Evolutionary conservation across 768 basidiomycete species (phyloP), one percentile per base, ranked within the genome.

Genomic region (Tubosaeta sp.): DNA sequence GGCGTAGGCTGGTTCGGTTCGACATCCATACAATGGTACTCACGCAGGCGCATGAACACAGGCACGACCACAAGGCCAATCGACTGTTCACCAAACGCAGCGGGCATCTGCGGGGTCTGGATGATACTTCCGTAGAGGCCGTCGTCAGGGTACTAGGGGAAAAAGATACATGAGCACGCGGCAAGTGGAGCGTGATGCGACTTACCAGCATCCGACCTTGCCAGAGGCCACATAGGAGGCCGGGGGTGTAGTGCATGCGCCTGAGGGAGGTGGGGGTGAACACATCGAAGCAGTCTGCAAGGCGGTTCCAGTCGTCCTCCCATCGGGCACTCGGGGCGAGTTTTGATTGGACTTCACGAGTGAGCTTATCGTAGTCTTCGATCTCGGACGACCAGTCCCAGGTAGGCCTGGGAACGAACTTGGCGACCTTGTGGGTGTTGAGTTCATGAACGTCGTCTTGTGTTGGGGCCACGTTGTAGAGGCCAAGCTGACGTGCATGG

Each of bases 161-260:
- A 13, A 7, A 46, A 7, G 27, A 2, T 0, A 27, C 3, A 11
- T 57, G 48, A 54, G 38, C 4, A 35, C 6, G 22, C 0, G n/a
- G 5, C 2, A 13, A 27, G 16, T 4, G 13, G 7, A 27, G 16
- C 46, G 34, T 19, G 6, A 53, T 13, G 21, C 0, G n/a, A 76
- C 82, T 52, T 47, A 86, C 84, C 48, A 82, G 67, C 65, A 84
- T 74, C 18, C 80, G 71, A 4, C 87, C 86, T 52, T 82, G 76
- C 82, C 81, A 87, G 6, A 77, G 68, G 3, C 85, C 85, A 19
- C 63, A 65, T 57, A 86, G 68, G 3, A 71, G 60, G 6, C 85
- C 86, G 0, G 73, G 74, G 3, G 72, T 72, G 62, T 81, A 83
- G 19, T 70, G 67, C 9, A 51, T 55, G 14, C 67, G 68, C 46